Conservation (phyloP, 2,329 filamentous ascomycete species). For the Tolypocladium capitatum region DNA sequence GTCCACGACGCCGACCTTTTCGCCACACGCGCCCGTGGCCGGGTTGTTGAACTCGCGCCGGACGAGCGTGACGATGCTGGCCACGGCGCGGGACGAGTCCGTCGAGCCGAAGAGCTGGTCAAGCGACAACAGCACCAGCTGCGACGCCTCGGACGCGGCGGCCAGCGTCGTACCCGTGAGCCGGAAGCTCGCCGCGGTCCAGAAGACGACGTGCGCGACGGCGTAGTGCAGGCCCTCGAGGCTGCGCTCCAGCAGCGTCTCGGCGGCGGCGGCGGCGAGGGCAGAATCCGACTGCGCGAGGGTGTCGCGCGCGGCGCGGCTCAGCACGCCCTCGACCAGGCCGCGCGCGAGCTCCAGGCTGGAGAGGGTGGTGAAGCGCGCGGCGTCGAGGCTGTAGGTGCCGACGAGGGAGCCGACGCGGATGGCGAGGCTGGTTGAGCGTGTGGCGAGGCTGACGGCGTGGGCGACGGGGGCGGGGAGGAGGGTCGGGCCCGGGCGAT, state of each 20-base stretch:
- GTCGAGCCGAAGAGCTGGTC: conserved; percentile 55
- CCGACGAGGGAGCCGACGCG: conserved; percentile 39
- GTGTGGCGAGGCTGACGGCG: conserved; percentile 45
- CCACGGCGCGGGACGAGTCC: conserved; percentile 55
- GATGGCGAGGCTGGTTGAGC: conserved; percentile 44
- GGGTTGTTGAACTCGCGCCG: conserved; percentile 52
- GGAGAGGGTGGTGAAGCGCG: conserved; percentile 42
- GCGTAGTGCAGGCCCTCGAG: conserved; percentile 43
- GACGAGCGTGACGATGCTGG: conserved; percentile 51
- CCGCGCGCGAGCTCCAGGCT: conserved; percentile 43
- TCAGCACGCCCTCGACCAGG: conserved; percentile 40
- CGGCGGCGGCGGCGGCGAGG: conserved; percentile 36
- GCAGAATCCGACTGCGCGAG: conserved; percentile 30
- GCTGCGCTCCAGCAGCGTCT: conserved; percentile 42
- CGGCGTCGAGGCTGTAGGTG: conserved; percentile 37
- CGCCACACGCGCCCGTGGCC: conserved; percentile 43
- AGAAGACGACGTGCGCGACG: conserved; percentile 46
- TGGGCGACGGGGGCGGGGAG: conserved; percentile 44
- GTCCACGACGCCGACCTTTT: conserved; percentile 47
- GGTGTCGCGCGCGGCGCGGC: conserved; percentile 37
- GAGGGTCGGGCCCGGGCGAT: conserved; percentile 29
- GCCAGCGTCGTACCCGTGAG: conserved; percentile 42
- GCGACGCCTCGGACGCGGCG: conserved; percentile 41
- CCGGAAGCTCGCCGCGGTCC: conserved; percentile 47
- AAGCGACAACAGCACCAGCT: conserved; percentile 43